These are phyloP conservation scores for Xerocomellus intermedius DNA, from an alignment of 768 basidiomycete genomes.

Conservation along the genomic window DNA sequence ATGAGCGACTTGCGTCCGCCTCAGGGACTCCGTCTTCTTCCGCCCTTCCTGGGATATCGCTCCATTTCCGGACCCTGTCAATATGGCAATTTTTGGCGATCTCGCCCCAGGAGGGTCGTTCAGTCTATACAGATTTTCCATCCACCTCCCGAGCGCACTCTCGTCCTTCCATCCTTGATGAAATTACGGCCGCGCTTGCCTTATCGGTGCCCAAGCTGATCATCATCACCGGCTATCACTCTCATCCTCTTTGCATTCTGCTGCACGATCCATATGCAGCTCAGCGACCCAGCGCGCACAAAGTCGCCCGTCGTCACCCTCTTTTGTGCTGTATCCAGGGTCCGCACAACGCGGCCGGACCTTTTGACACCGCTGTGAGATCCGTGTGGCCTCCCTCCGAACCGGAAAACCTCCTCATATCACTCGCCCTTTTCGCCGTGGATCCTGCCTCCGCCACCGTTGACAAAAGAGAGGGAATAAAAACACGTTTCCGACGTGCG, in stretches of 20 bases:
- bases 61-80: constrained; percentile 25
- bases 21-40: constrained; percentile 24
- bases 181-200: constrained; percentile 10
- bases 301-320: not conserved
- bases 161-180: not conserved
- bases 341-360: constrained; percentile 9
- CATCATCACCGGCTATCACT: constrained; percentile 22
- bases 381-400: constrained; percentile 9
- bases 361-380: constrained; percentile 13
- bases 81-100: constrained; percentile 25
- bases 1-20: constrained; percentile 18
- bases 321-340: constrained; percentile 12
- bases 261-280: not conserved
- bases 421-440: not conserved
- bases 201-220: constrained; percentile 11
- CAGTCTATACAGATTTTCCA: constrained; percentile 4
- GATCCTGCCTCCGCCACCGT: not conserved
- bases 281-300: not conserved
- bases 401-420: not conserved
- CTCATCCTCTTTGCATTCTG: not conserved
- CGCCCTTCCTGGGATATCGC: constrained; percentile 23
- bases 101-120: constrained; percentile 10
- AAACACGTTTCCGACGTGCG: constrained; percentile 7
- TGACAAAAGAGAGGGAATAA: not conserved
- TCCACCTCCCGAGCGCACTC: not conserved